These are phyloP conservation scores for Coemansia sp. DNA, from an alignment of 192 early-diverging fungal species.

Conservation along the genomic window DNA sequence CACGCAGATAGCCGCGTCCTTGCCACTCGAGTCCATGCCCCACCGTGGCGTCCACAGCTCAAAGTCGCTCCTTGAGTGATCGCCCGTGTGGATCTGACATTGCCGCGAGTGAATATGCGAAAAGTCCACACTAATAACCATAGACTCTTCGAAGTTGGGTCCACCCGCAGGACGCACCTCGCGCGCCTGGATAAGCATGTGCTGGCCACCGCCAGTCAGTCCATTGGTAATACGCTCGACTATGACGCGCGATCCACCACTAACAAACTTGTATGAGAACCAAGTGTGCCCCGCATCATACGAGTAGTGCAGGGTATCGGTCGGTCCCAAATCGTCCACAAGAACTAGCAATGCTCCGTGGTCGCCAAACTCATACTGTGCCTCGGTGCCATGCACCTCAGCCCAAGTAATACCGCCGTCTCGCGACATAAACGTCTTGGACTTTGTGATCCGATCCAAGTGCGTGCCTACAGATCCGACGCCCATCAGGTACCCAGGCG, in stretches of 20 bases:
- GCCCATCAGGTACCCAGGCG: conserved; percentile 86
- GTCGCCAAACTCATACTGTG: conserved; percentile 87
- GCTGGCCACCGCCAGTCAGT: conserved; percentile 66
- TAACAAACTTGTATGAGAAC: conserved; percentile 64
- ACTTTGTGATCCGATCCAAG: conserved; percentile 62
- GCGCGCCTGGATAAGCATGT: conserved; percentile 73
- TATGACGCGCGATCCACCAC: conserved; percentile 56
- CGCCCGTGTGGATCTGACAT: conserved; percentile 56
- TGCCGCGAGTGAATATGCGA: conserved; percentile 37
- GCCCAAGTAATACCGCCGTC: conserved; percentile 89
- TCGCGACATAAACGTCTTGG: conserved; percentile 78
- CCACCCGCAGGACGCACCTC: conserved; percentile 23
- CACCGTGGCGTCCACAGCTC: conserved; percentile 76
- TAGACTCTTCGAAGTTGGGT: conserved; percentile 23
- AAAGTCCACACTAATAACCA: conserved; percentile 68
- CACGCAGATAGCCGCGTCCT: conserved; percentile 65
- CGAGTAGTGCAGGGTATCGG: conserved; percentile 70
- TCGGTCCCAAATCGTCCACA: conserved; percentile 71
- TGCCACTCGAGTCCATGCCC: conserved; percentile 38
- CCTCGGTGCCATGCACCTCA: conserved; percentile 66
- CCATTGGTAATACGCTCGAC: conserved; percentile 67
- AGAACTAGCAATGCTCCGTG: conserved; percentile 85
- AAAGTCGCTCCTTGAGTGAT: conserved; percentile 78
- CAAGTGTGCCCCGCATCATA: conserved; percentile 82
- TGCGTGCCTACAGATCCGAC: conserved; percentile 83